phyloP scores from a whole-genome alignment of 768 basidiomycete species.

The Hypsizygus marmoreus region DNA sequence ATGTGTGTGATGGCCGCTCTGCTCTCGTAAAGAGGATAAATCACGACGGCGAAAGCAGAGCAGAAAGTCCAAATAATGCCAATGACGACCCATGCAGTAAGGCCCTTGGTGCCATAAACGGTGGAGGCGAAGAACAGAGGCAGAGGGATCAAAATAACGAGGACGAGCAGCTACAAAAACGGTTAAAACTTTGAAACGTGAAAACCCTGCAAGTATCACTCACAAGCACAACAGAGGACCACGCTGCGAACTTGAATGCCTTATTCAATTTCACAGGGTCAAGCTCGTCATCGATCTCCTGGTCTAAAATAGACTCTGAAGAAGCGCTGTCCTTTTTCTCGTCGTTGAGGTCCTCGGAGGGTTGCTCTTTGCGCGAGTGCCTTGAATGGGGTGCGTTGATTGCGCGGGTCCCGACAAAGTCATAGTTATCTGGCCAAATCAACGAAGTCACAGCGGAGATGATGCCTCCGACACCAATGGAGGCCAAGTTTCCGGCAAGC shows the following conservation, averaged over 20 bases:
- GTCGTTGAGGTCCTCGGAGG: slow-evolving; percentile 25
- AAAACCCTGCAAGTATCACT: slow-evolving; percentile 18
- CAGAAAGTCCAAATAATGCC: slow-evolving; percentile 85
- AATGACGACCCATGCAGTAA: slow-evolving; percentile 80
- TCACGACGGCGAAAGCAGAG: slow-evolving; percentile 72
- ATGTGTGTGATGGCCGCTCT: slow-evolving; percentile 65
- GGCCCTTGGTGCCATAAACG: slow-evolving; percentile 62
- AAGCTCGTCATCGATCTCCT: slow-evolving; percentile 53
- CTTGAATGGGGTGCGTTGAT: slow-evolving; percentile 53
- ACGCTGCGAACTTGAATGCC: slow-evolving; percentile 81
- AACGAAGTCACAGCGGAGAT: slow-evolving; percentile 43
- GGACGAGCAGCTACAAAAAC: slow-evolving; percentile 49
- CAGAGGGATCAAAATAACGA: slow-evolving; percentile 78
- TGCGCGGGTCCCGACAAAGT: slow-evolving; percentile 77
- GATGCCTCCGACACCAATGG: slow-evolving; percentile 80
- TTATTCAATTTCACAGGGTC: slow-evolving; percentile 65
- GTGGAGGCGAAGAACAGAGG: slow-evolving; percentile 85
- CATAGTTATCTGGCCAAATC: slow-evolving; percentile 80
- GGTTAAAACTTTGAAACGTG: slow-evolving; percentile 1
- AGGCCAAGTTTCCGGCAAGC: slow-evolving; percentile 88
- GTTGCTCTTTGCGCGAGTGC: not conserved
- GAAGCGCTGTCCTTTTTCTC: slow-evolving; percentile 40
- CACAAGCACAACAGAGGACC: slow-evolving; percentile 70
- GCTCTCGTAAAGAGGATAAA: slow-evolving; percentile 89
- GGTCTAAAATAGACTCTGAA: slow-evolving; percentile 28